Evolutionary conservation across 108 stramenopile species (phyloP).

Genomic region (Schizochytrium sp.): DNA sequence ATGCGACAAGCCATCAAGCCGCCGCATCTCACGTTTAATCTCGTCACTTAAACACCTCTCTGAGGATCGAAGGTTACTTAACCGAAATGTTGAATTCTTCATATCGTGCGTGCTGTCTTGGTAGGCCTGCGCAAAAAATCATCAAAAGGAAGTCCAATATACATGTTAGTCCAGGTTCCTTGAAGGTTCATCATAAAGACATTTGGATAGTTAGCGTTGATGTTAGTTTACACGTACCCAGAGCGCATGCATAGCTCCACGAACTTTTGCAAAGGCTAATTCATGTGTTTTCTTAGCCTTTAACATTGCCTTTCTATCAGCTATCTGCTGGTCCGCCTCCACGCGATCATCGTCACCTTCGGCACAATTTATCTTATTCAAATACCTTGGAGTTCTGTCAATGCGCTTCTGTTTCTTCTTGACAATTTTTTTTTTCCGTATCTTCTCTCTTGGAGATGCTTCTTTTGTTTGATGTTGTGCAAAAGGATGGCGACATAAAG

Average conservation of each 20-base stretch:
- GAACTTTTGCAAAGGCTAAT: too few relatives aligned
- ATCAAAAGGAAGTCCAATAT: not conserved
- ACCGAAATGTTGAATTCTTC: slow-evolving; percentile 12
- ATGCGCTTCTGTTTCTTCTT: not conserved
- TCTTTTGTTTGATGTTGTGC: not conserved
- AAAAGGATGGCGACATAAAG: too few relatives aligned
- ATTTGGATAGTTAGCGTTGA: not conserved
- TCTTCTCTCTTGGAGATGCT: not conserved
- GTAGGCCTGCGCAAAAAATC: not conserved
- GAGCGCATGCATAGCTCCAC: not conserved
- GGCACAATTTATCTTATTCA: too few relatives aligned
- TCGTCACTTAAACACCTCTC: not conserved
- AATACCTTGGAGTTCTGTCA: too few relatives aligned
- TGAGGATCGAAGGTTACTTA: not conserved
- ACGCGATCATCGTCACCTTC: too few relatives aligned
- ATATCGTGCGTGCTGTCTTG: not conserved
- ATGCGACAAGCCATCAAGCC: not conserved
- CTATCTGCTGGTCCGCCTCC: too few relatives aligned
- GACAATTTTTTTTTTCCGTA: not conserved
- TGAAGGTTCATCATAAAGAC: too few relatives aligned
- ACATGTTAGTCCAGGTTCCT: not conserved
- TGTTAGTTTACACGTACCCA: not conserved
- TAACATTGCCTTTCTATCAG: too few relatives aligned
- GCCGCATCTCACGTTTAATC: not conserved
- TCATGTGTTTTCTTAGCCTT: too few relatives aligned